Evolutionary conservation across 108 stramenopile species (phyloP).

Genomic region (Epithemia pelagica): DNA sequence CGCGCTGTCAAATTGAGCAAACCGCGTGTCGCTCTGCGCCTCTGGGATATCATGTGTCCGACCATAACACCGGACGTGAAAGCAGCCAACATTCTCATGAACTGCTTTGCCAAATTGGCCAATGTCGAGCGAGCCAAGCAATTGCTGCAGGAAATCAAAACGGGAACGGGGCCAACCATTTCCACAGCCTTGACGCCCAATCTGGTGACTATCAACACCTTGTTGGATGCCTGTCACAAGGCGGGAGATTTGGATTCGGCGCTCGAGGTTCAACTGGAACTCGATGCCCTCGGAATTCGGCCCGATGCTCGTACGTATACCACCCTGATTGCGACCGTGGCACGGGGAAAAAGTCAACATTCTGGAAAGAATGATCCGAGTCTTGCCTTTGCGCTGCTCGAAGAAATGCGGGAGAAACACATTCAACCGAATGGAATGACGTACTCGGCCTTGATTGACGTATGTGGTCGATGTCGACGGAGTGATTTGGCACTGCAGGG

Average conservation of each 20-base stretch:
- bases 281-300: slow-evolving; percentile 29
- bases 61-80: slow-evolving; percentile 71
- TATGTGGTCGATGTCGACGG: slow-evolving; percentile 61
- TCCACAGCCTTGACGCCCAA: slow-evolving; percentile 57
- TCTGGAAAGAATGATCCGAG: slow-evolving; percentile 58
- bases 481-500: slow-evolving; percentile 76
- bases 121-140: slow-evolving; percentile 48
- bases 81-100: slow-evolving; percentile 84
- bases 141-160: slow-evolving; percentile 56
- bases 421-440: slow-evolving; percentile 81
- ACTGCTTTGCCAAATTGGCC: slow-evolving; percentile 72
- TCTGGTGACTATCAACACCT: slow-evolving; percentile 76
- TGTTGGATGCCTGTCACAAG: slow-evolving; percentile 70
- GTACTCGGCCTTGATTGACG: slow-evolving; percentile 83
- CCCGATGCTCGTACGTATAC: slow-evolving; percentile 79
- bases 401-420: slow-evolving; percentile 49
- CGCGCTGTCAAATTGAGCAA: slow-evolving; percentile 69
- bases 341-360: slow-evolving; percentile 28
- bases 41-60: slow-evolving; percentile 70
- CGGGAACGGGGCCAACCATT: slow-evolving; percentile 22
- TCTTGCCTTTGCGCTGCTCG: slow-evolving; percentile 60
- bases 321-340: slow-evolving; percentile 78
- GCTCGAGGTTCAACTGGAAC: slow-evolving; percentile 38
- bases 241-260: slow-evolving; percentile 70
- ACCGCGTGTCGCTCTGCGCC: slow-evolving; percentile 61